phyloP scores from a whole-genome alignment of 441 rosid genomes.

The Gossypium laxum region DNA sequence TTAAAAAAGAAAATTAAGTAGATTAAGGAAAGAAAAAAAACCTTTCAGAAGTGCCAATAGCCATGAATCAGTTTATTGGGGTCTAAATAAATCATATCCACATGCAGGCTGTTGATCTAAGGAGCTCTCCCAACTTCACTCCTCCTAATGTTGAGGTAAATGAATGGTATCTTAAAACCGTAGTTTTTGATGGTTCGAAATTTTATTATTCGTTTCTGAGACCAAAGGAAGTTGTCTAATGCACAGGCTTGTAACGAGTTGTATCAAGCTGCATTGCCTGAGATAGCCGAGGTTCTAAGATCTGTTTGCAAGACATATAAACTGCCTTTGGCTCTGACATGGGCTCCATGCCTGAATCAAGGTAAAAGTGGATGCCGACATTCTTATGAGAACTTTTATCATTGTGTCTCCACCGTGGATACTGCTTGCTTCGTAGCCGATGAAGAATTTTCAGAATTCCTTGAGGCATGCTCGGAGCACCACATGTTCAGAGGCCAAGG shows the following conservation, averaged over 20 bases:
- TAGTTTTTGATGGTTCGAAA: not conserved
- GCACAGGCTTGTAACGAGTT: slow-evolving; percentile 46
- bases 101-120: slow-evolving; percentile 71
- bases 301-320: slow-evolving; percentile 47
- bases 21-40: slow-evolving; percentile 22
- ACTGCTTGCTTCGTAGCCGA: slow-evolving; percentile 55
- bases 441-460: slow-evolving; percentile 36
- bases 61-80: slow-evolving; percentile 8
- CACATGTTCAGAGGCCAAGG: slow-evolving; percentile 61
- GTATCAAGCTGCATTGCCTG: slow-evolving; percentile 45
- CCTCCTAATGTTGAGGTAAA: slow-evolving; percentile 45
- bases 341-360: slow-evolving; percentile 64
- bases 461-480: slow-evolving; percentile 69
- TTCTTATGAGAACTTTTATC: slow-evolving; percentile 48
- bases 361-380: slow-evolving; percentile 60
- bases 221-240: slow-evolving; percentile 19
- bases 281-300: slow-evolving; percentile 43
- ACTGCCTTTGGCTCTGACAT: slow-evolving; percentile 73
- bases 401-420: slow-evolving; percentile 59
- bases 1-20: slow-evolving; percentile 18
- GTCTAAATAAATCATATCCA: slow-evolving; percentile 22
- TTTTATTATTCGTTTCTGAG: slow-evolving; percentile 17
- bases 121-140: slow-evolving; percentile 52
- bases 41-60: slow-evolving; percentile 35
- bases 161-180: not conserved